These are phyloP conservation scores for Phytophthora sp. DNA, from an alignment of 352 stramenopile species.

Conservation along the genomic window DNA sequence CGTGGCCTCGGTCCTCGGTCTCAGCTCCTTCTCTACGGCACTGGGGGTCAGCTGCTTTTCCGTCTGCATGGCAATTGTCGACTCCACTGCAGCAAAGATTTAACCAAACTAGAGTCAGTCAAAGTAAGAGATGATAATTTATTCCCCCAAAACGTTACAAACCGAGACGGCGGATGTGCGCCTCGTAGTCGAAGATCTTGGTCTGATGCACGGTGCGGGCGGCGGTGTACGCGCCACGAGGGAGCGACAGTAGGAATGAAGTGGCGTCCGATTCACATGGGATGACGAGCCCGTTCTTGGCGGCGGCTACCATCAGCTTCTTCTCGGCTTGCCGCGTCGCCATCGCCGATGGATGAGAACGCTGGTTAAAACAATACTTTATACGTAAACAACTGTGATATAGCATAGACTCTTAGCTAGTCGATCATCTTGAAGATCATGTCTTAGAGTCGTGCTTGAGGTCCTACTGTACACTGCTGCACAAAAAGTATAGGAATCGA, in stretches of 20 bases:
- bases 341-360: no score
- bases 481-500: no score
- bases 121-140: not conserved
- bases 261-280: conserved; percentile 69
- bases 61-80: conserved; percentile 69
- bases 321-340: conserved; percentile 29
- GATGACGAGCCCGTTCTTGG: conserved; percentile 78
- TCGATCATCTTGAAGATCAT: no score
- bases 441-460: no score
- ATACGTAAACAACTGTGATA: not conserved
- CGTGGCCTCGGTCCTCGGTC: conserved; percentile 64
- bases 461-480: no score
- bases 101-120: not conserved
- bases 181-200: conserved; percentile 82
- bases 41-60: conserved; percentile 24
- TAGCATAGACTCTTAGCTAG: not conserved
- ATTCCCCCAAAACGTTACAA: not conserved
- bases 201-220: conserved; percentile 78
- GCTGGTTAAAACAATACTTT: not conserved
- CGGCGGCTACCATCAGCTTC: conserved; percentile 53
- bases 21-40: conserved; percentile 52
- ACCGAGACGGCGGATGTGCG: conserved; percentile 80
- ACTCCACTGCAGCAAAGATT: conserved; percentile 55
- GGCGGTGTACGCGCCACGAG: conserved; percentile 75
- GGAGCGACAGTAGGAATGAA: conserved; percentile 64